Evolutionary conservation across 768 basidiomycete species (phyloP), one percentile per base, ranked within the genome.

Genomic region (Bullera alba): DNA sequence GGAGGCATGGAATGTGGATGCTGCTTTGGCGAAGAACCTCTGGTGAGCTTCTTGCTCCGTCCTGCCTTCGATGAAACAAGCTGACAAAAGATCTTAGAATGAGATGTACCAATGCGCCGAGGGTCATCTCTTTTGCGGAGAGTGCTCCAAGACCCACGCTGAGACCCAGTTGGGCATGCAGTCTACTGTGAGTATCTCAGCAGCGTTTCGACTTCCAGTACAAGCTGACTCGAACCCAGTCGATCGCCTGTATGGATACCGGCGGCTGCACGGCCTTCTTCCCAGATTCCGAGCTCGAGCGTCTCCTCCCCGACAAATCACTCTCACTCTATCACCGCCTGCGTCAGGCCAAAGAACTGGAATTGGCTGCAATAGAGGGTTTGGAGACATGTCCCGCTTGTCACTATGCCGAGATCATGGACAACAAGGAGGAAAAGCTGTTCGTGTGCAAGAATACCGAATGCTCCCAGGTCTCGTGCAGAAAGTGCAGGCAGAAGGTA

Each of bases 301-400:
- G 85, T 1, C 79, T 85, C 60, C 78, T 93, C 5, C 73, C 83
- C 0, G 67, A 74, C 3, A 87, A 85, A 66, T 77, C 87, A 4
- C 75, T 85, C 55, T 76, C 75, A 23, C 75, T 90, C 10, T 90
- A 85, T 60, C 58, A 69, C 44, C 67, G 67, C 1, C 62, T 90
- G 25, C 80, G 80, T 56, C 85, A 86, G 65, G 80, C 79, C 30
- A 84, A 86, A 67, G 86, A 89, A 57, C 80, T 93, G 27, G 81
- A 84, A 50, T 80, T 78, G 0, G 90, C 90, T 16, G 81, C 78
- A 1, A 65, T 95, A 29, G 86, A 87, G 39, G 82, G 81, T 4
- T 75, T 93, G 12, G 89, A 91, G 69, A 85, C 85, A 60, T 95
- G 91, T 67, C 91, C 91, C 3, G 87, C 84, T 57, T 95, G 91